Evolutionary conservation across 495 filamentous ascomycete genomes (phyloP).

Genomic region (Barbatosphaeria neglecta): DNA sequence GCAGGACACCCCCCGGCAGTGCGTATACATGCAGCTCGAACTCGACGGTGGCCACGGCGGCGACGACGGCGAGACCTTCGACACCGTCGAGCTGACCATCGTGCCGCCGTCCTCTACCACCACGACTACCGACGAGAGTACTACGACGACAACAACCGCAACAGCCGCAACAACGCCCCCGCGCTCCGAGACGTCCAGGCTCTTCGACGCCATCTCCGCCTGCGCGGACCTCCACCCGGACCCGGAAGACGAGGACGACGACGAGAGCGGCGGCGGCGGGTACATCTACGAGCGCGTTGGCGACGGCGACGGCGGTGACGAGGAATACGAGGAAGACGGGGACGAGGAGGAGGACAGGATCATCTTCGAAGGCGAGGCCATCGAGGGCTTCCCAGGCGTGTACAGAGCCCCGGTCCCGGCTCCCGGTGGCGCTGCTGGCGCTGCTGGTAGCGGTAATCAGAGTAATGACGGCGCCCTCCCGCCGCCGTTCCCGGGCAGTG

Average conservation of each 20-base stretch:
- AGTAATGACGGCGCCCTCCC: slow-evolving; percentile 51
- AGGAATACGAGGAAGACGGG: slow-evolving; percentile 3
- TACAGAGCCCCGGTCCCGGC: background rate
- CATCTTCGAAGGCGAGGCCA: slow-evolving; percentile 43
- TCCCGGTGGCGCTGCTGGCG: background rate
- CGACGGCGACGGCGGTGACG: slow-evolving; percentile 36
- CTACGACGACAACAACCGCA: slow-evolving; percentile 3
- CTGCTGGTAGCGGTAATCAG: slow-evolving; percentile 7
- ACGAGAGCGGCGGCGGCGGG: slow-evolving; percentile 37
- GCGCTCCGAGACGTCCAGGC: slow-evolving; percentile 22
- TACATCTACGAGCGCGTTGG: background rate
- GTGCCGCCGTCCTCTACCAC: slow-evolving; percentile 36
- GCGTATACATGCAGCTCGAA: slow-evolving; percentile 73
- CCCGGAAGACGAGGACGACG: slow-evolving; percentile 40
- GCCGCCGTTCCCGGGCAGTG: slow-evolving; percentile 70
- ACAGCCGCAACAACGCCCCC: slow-evolving; percentile 11
- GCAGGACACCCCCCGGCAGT: no score
- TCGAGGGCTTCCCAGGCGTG: slow-evolving; percentile 36
- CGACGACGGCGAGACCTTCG: slow-evolving; percentile 57
- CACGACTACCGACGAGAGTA: slow-evolving; percentile 2
- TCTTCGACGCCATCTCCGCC: slow-evolving; percentile 71
- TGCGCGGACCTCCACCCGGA: slow-evolving; percentile 90
- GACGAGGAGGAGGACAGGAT: slow-evolving; percentile 34
- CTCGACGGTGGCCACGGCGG: slow-evolving; percentile 36
- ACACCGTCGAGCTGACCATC: slow-evolving; percentile 61